These are phyloP conservation scores for Podaxis mareebaensis DNA, from an alignment of 768 basidiomycete species.

Conservation along the genomic window DNA sequence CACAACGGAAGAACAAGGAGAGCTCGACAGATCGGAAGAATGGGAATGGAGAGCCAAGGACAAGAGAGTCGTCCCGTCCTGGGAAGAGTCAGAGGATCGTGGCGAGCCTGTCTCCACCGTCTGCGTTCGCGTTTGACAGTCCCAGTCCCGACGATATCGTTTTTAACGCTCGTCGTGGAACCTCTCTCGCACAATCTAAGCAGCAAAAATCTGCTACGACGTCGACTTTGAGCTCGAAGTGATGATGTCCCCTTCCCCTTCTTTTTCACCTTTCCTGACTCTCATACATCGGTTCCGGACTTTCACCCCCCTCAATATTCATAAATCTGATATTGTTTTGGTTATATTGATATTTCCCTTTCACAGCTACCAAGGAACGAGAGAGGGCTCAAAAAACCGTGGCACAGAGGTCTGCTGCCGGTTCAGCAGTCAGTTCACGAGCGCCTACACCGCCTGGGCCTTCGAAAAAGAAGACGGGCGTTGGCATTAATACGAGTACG, in stretches of 20 bases:
- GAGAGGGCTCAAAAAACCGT: conserved; percentile 69
- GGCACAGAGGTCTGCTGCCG: conserved; percentile 42
- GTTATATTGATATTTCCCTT: conserved; percentile 41
- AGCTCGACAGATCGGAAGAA: conserved; percentile 32
- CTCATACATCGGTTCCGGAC: conserved; percentile 15
- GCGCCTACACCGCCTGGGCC: conserved; percentile 45
- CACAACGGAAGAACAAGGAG: conserved; percentile 30
- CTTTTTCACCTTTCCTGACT: conserved; percentile 23
- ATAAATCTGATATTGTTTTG: conserved; percentile 20
- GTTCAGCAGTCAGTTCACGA: conserved; percentile 46
- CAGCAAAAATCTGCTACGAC: conserved; percentile 23
- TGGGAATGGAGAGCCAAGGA: conserved; percentile 22
- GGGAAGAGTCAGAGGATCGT: conserved; percentile 23
- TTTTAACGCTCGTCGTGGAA: conserved; percentile 75
- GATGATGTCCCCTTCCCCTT: conserved; percentile 21
- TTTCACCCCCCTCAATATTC: not conserved
- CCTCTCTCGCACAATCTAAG: conserved; percentile 32
- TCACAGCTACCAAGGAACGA: conserved; percentile 76
- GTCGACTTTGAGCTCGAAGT: conserved; percentile 20
- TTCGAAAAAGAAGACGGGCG: conserved; percentile 45
- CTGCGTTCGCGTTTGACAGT: conserved; percentile 68
- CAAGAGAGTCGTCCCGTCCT: conserved; percentile 6
- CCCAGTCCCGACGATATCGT: conserved; percentile 94
- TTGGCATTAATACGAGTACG: conserved; percentile 25
- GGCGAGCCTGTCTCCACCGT: conserved; percentile 34